Base-by-base conservation (phyloP, 169 alveolate genomes). In the Eimeria brunetti region DNA sequence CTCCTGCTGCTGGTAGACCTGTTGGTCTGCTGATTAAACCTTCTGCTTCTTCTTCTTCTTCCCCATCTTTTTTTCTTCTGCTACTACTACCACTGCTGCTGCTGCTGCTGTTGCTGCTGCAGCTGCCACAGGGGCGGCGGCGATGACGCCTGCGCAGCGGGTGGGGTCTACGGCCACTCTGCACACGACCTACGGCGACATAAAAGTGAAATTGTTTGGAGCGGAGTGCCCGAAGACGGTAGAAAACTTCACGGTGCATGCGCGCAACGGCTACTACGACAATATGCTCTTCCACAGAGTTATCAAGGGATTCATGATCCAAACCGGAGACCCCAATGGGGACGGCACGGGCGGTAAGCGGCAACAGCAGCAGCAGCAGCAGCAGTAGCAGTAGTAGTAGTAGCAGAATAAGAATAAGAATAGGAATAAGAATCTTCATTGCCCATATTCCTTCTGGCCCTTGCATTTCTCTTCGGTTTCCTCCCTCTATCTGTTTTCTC, bases 311-410 rank as follows among this genome's bases (percentile, higher is more conserved):
- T 99, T 99, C 97, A 99, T 99, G 99, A 98, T 99, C 51, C 99
- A 99, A 96, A 99, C 99, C 49, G 99, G 99, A 16, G 99, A 99
- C 94, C 99, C 99, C 14, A 97, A 97, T 81, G 99, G 99, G 14
- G 99, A 99, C 97, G 99, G 99, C 53, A 99, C 99, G 36, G 99
- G 99, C 8, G 99, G 99, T 49, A 36, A 44, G 88, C 11, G 5
- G 46, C 9, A 9, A 36, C 22, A 33, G 33, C 51, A 33, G 51
- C 85, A 16, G 51, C 49, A 3, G 85, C 58, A 20, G 9, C 60
- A 75, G n/a, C n/a, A n/a, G n/a, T n/a, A n/a, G n/a, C n/a, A n/a
- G n/a, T n/a, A n/a, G n/a, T n/a, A n/a, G n/a, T n/a, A n/a, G n/a
- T n/a, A n/a, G n/a, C n/a, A n/a, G n/a, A n/a, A n/a, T n/a, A n/a